Conservation (phyloP, 2,329 filamentous ascomycete genomes). For the Neurospora sp. region DNA sequence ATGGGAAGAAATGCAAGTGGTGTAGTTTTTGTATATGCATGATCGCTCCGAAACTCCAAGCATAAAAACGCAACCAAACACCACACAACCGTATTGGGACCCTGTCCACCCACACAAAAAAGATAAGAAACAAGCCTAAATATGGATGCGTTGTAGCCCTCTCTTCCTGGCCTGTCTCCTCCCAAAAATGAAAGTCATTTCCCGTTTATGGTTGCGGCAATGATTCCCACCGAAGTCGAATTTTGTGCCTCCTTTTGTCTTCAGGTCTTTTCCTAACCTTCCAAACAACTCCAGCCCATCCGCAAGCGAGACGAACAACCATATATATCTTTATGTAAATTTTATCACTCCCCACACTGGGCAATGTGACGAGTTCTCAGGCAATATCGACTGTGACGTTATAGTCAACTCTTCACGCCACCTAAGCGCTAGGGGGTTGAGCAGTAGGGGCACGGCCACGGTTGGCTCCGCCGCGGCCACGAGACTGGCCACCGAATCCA, state of each 20-base stretch:
- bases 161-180: background rate
- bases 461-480: slow-evolving; percentile 51
- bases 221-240: background rate
- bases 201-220: background rate
- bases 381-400: background rate
- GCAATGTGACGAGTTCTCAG: background rate
- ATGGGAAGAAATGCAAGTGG: background rate
- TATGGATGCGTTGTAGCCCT: background rate
- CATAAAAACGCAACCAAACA: background rate
- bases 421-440: slow-evolving; percentile 43
- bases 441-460: slow-evolving; percentile 51
- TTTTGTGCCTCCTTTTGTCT: background rate
- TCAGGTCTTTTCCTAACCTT: background rate
- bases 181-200: background rate
- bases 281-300: background rate
- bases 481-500: slow-evolving; percentile 56
- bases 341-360: background rate
- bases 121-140: background rate
- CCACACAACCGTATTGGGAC: background rate
- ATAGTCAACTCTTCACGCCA: slow-evolving; percentile 1
- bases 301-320: background rate
- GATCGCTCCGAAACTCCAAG: background rate
- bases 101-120: background rate
- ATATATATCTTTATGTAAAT: background rate
- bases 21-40: background rate